Evolutionary conservation across 2,329 filamentous ascomycete genomes (phyloP), one percentile per base, ranked within the genome.

Genomic region (Calonectria honghensis): DNA sequence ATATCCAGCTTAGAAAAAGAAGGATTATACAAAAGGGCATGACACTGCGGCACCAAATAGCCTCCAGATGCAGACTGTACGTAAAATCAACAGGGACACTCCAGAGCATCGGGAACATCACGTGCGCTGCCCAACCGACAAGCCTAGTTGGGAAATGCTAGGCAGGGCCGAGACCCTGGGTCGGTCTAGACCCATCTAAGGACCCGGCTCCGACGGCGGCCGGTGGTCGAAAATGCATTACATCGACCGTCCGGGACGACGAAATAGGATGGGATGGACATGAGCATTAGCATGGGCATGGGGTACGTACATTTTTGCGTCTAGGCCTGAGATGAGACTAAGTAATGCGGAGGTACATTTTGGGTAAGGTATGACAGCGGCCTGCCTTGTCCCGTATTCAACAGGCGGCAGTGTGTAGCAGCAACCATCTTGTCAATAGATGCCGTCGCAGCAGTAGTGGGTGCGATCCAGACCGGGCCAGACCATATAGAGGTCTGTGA

Each of bases 181-280:
- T n/a, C 61, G 68, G 72, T 74, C 72, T 72, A 51, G 72, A 64
- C 72, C 63, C 59, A 48, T 66, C 61, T 64, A 52, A 72, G 66
- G 57, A 32, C 27, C 72, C 72, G 72, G 72, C 72, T 73, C 72
- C 72, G 72, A 73, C 67, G 72, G 72, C 72, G 72, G 72, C 65
- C 71, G 71, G 71, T n/a, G 67, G 67, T 61, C 52, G 29, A 61
- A 45, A 45, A 65, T 65, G 41, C 41, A 50, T 48, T 65, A 29
- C 61, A 50, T 65, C 61, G 31, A 50, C 35, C 37, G 57, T 63
- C 57, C 35, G 24, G 68, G 35, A 63, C 50, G 48, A 52, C 54
- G 37, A 54, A 64, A 50, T 51, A 24, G 68, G 45, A 64, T 39
- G 54, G 31, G 51, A 59, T 48, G 52, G 29, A 31, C 52, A 57